These are phyloP conservation scores for Irpex rosettiformis DNA, from an alignment of 1,284 basidiomycete species.

Conservation along the genomic window DNA sequence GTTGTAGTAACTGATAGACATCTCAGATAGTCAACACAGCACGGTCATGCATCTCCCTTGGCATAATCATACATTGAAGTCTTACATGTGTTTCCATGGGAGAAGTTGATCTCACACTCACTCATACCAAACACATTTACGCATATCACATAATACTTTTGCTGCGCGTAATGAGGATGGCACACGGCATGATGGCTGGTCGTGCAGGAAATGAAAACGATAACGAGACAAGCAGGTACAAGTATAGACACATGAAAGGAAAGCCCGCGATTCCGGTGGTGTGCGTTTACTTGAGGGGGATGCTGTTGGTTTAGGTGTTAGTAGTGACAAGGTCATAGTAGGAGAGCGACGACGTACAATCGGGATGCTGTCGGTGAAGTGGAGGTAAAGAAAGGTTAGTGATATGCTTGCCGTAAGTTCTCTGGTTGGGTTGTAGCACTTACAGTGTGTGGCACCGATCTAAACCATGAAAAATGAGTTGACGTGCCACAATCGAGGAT, in stretches of 20 bases:
- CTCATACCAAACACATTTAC: constrained; percentile 7
- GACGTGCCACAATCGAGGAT: constrained; percentile 13
- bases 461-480: constrained; percentile 22
- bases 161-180: constrained; percentile 9
- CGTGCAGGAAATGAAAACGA: constrained; percentile 1
- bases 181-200: constrained; percentile 11
- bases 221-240: constrained; percentile 10
- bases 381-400: constrained; percentile 7
- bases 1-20: no score
- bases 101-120: background rate
- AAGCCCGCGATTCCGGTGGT: constrained; percentile 20
- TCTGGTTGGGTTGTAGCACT: constrained; percentile 4
- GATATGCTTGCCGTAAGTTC: constrained; percentile 8
- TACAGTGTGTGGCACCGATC: constrained; percentile 90
- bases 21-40: no score
- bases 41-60: no score
- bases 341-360: constrained; percentile 46
- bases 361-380: constrained; percentile 49
- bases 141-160: constrained; percentile 33
- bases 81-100: no score
- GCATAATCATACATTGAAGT: no score
- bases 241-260: constrained; percentile 27
- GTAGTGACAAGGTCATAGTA: constrained; percentile 11
- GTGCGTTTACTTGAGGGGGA: constrained; percentile 70
- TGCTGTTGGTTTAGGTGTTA: constrained; percentile 37